Evolutionary conservation across 176 grass and related monocot genomes (phyloP), one percentile per base, ranked within the genome.

Genomic region (Zizania latifolia): DNA sequence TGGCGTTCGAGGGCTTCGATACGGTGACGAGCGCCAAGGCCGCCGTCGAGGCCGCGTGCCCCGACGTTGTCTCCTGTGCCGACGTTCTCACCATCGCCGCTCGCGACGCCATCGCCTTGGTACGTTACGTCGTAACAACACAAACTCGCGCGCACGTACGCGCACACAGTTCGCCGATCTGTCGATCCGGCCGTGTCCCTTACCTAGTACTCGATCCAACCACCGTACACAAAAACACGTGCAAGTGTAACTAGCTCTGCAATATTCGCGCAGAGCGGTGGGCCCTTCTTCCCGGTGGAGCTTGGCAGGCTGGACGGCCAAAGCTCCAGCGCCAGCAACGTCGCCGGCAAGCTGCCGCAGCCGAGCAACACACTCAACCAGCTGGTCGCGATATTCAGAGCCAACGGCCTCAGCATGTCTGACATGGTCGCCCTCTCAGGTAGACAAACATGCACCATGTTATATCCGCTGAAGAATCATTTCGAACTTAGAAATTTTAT

Each of bases 401-500:
- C 73, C 3, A 80, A 90, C 55, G 86, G 88, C 3, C 67, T 97
- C 72, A 64, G 35, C 63, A 87, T 78, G 56, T 58, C 81, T 1
- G 81, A 97, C 22, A 70, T 97, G 83, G 84, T 91, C 36, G 88
- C 94, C 1, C 94, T 97, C 13, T 93, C 88, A 44, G 92, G 92
- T 86, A 17, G n/a, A n/a, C n/a, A 17, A 22, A 19, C 24, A 35
- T 13, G 5, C n/a, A n/a, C n/a, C n/a, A n/a, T n/a, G n/a, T n/a
- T n/a, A n/a, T n/a, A n/a, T n/a, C n/a, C n/a, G n/a, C n/a, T n/a
- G n/a, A n/a, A n/a, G n/a, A n/a, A n/a, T n/a, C n/a, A n/a, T n/a
- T n/a, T n/a, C n/a, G n/a, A n/a, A n/a, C n/a, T n/a, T n/a, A n/a
- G n/a, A n/a, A n/a, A n/a, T n/a, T n/a, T n/a, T n/a, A n/a, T n/a